phyloP scores from a whole-genome alignment of 2,329 filamentous ascomycete species.

The Leptosphaerulina australis region DNA sequence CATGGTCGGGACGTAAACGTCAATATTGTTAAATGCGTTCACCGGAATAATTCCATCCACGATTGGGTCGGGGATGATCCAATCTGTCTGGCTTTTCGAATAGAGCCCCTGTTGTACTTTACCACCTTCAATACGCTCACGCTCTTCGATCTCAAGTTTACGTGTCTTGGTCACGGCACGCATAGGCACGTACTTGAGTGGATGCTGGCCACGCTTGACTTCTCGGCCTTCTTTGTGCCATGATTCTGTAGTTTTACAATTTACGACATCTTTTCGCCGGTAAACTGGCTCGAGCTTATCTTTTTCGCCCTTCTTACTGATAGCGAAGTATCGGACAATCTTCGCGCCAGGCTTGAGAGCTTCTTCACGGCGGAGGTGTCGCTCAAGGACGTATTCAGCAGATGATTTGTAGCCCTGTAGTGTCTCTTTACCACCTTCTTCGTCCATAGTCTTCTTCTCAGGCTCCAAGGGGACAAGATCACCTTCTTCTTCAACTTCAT shows the following conservation, averaged over 20 bases:
- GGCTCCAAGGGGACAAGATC: slow-evolving; percentile 76
- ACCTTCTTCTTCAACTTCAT: slow-evolving; percentile 78
- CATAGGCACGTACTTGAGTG: slow-evolving; percentile 86
- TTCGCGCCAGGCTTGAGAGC: slow-evolving; percentile 73
- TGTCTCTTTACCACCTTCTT: slow-evolving; percentile 74
- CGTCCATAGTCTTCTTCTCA: slow-evolving; percentile 68
- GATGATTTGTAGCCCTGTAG: slow-evolving; percentile 88
- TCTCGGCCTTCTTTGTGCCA: slow-evolving; percentile 97
- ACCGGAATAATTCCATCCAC: slow-evolving; percentile 85
- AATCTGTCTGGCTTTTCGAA: slow-evolving; percentile 84
- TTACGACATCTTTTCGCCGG: slow-evolving; percentile 76
- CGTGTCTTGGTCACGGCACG: slow-evolving; percentile 88
- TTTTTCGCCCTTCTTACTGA: slow-evolving; percentile 71
- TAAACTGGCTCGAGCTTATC: slow-evolving; percentile 81
- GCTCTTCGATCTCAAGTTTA: slow-evolving; percentile 86
- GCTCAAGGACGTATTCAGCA: slow-evolving; percentile 80
- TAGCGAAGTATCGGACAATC: slow-evolving; percentile 75
- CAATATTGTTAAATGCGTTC: slow-evolving; percentile 95
- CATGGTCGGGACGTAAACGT: slow-evolving; percentile 94
- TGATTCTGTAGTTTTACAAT: slow-evolving; percentile 89
- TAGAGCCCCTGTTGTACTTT: slow-evolving; percentile 89
- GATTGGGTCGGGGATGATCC: slow-evolving; percentile 91
- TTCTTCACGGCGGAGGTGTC: slow-evolving; percentile 91
- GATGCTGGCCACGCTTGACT: slow-evolving; percentile 70
- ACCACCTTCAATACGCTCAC: slow-evolving; percentile 75